These are phyloP conservation scores for Dictyostelium gargantuum DNA, from an alignment of 208 protist genomes.

Conservation along the genomic window DNA sequence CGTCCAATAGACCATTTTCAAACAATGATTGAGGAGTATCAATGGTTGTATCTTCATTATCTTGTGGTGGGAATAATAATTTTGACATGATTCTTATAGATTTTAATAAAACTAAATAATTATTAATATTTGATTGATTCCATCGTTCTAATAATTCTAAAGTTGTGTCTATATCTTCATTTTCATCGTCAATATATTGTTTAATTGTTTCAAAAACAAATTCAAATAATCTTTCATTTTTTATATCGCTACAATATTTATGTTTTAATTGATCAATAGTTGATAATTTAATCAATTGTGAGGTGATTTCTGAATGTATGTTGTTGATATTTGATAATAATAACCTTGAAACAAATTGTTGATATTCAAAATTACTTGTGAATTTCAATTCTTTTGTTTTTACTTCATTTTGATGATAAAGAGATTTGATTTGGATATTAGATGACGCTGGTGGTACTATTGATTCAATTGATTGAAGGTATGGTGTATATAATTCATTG, in stretches of 20 bases:
- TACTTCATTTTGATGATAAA: neutral
- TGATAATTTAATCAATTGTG: no score
- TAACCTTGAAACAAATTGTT: neutral
- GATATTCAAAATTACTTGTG: neutral
- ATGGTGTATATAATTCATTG: neutral
- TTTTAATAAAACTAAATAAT: neutral
- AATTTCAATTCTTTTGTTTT: no score
- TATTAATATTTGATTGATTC: neutral
- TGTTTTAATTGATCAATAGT: no score
- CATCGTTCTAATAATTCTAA: neutral
- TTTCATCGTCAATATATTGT: neutral
- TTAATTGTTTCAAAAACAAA: constrained; percentile 1
- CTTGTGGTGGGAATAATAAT: neutral
- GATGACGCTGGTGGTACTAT: neutral
- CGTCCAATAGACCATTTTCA: neutral
- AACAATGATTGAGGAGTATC: neutral
- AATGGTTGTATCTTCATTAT: neutral
- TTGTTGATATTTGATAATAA: neutral
- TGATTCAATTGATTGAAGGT: constrained; percentile 22
- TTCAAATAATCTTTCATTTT: neutral
- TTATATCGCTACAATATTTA: neutral
- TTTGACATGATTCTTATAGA: neutral
- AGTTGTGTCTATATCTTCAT: neutral
- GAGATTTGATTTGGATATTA: neutral
- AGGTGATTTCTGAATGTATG: neutral